Conservation (phyloP, 208 protist species). For the Acanthamoeba healyi region DNA sequence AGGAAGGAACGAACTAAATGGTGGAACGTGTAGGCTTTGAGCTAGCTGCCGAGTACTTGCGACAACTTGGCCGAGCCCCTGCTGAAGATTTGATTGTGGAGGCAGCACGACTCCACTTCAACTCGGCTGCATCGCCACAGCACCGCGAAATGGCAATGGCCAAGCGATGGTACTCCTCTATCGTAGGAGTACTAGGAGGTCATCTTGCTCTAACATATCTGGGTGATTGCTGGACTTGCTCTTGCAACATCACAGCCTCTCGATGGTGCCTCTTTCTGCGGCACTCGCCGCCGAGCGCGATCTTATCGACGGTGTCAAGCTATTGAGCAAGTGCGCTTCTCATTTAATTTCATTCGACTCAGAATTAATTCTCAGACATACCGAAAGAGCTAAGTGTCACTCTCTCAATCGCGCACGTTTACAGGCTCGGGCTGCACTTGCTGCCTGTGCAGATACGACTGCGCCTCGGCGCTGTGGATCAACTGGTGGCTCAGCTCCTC, state of each 20-base stretch:
- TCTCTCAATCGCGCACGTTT: too few species aligned
- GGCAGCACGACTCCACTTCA: slow-evolving; percentile 38
- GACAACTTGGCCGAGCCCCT: not conserved
- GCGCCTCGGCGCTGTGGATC: not conserved
- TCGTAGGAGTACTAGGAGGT: too few species aligned
- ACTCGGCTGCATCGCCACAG: not conserved
- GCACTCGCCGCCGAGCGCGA: not conserved
- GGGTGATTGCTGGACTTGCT: too few species aligned
- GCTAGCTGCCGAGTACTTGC: slow-evolving; percentile 26
- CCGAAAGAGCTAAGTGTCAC: not conserved
- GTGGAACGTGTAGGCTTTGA: slow-evolving; percentile 10
- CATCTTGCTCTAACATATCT: too few species aligned
- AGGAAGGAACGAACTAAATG: too few species aligned
- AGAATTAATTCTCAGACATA: too few species aligned
- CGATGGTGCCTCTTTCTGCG: slow-evolving; percentile 50
- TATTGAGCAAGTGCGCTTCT: not conserved
- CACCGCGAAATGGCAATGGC: slow-evolving; percentile 39
- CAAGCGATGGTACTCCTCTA: too few species aligned
- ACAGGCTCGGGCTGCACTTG: not conserved
- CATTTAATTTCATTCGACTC: too few species aligned
- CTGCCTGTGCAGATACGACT: slow-evolving; percentile 37
- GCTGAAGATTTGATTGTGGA: slow-evolving; percentile 7
- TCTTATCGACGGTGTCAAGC: not conserved
- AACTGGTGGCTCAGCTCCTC: slow-evolving; percentile 37
- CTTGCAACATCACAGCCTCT: too few species aligned